A percentile compares a stretch with the other conserved stretches of the same genome.
Evolutionary conservation across 257 asterid genomes (phyloP).

Genomic region (Leptodermis oblonga): DNA sequence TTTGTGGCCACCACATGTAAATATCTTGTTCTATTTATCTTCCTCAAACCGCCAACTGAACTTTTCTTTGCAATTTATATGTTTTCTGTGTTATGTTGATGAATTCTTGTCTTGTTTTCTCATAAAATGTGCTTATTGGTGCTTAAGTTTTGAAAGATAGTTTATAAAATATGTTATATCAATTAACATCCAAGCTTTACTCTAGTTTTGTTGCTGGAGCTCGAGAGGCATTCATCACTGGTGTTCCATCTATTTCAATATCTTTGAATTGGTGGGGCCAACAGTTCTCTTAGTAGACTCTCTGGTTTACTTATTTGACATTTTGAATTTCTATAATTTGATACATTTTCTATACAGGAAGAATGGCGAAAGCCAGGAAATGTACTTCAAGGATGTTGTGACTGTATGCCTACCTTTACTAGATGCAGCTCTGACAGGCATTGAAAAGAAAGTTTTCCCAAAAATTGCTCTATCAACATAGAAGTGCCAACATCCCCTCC

Average conservation of each 20-base stretch:
- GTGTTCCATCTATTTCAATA: constrained; percentile 85
- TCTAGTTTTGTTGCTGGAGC: constrained; percentile 97
- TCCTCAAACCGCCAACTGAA: neutral
- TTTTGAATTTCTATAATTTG: constrained; percentile 13
- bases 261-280: constrained; percentile 82
- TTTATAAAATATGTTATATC: neutral
- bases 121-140: neutral
- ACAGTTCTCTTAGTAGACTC: constrained; percentile 11
- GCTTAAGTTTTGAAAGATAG: constrained; percentile 9
- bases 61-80: neutral
- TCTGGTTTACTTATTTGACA: neutral
- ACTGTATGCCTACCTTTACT: constrained; percentile 70
- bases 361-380: constrained; percentile 70
- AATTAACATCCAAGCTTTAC: constrained; percentile 51
- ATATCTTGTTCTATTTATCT: constrained; percentile 11
- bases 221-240: constrained; percentile 79
- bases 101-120: neutral
- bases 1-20: constrained; percentile 86
- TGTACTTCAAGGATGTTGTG: constrained; percentile 90
- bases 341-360: constrained; percentile 47
- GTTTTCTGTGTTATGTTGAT: neutral
- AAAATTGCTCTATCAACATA: constrained; percentile 59
- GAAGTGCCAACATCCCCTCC: constrained; percentile 78
- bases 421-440: constrained; percentile 67
- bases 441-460: constrained; percentile 68